Evolutionary conservation across 768 basidiomycete genomes (phyloP).

Genomic region (Lactifluus volemus): DNA sequence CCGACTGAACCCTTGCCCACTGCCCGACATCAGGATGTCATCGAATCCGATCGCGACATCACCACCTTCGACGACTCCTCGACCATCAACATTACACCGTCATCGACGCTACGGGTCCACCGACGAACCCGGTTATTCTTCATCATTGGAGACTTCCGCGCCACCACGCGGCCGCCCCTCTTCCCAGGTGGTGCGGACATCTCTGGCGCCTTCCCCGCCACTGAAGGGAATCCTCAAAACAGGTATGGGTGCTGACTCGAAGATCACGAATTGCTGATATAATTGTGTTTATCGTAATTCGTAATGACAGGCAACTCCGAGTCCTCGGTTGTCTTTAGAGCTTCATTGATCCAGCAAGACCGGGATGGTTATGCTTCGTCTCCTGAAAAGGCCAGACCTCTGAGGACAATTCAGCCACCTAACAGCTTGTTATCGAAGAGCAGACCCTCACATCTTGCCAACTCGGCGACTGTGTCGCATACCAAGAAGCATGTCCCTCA

Average conservation of each 20-base stretch:
- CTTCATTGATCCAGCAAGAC: constrained; percentile 11
- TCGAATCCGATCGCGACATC: background rate
- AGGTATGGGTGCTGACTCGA: constrained; percentile 10
- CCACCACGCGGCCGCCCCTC: background rate
- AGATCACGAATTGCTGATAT: background rate
- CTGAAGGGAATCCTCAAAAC: constrained; percentile 19
- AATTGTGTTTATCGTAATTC: background rate
- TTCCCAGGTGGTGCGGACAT: constrained; percentile 1
- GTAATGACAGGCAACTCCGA: constrained; percentile 1
- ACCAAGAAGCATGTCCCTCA: background rate
- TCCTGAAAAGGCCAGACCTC: constrained; percentile 25
- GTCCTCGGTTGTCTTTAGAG: constrained; percentile 5
- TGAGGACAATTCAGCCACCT: background rate
- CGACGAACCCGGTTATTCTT: constrained; percentile 14
- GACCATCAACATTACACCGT: background rate
- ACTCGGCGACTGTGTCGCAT: background rate
- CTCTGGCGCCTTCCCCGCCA: background rate
- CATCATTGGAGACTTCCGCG: constrained; percentile 10
- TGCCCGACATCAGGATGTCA: constrained; percentile 5
- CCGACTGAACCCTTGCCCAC: constrained; percentile 15
- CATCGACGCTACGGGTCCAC: background rate
- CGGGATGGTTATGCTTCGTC: constrained; percentile 20
- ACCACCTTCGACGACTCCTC: background rate
- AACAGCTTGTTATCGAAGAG: background rate
- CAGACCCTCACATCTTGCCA: background rate